These are phyloP conservation scores for Solanum hybrid DNA, from an alignment of 305 asterid genomes.

Conservation along the genomic window DNA sequence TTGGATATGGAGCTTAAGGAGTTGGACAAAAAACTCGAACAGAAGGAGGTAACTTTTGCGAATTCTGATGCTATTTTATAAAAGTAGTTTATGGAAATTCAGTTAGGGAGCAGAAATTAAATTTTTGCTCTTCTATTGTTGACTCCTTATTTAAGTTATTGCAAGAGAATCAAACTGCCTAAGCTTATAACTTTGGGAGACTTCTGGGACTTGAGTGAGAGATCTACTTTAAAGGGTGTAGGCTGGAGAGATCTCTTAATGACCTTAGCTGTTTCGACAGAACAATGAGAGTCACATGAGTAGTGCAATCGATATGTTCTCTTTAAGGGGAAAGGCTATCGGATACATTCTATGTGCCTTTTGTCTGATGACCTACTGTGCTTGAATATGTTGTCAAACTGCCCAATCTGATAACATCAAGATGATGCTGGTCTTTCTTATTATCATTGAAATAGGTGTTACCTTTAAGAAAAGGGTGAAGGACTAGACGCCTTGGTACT, in stretches of 20 bases:
- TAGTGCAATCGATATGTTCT: neutral
- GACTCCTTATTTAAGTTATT: neutral
- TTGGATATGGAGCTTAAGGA: constrained; percentile 84
- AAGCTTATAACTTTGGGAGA: neutral
- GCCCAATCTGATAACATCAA: neutral
- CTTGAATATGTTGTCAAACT: neutral
- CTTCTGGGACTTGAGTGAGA: neutral
- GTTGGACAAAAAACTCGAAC: constrained; percentile 78
- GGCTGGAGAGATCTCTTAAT: neutral
- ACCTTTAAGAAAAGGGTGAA: neutral
- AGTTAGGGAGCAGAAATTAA: neutral
- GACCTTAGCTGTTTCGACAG: neutral
- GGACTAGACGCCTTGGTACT: neutral
- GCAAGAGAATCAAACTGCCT: neutral
- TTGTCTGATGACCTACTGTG: neutral
- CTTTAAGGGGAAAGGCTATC: neutral
- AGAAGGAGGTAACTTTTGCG: constrained; percentile 60
- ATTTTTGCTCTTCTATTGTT: neutral
- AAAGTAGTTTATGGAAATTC: neutral
- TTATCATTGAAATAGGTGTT: neutral
- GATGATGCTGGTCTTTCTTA: neutral
- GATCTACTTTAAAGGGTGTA: neutral
- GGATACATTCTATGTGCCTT: neutral
- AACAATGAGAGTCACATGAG: neutral
- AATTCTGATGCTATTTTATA: neutral